These are phyloP conservation scores for Auriscalpium microsporum DNA, from an alignment of 768 basidiomycete genomes.

Conservation along the genomic window DNA sequence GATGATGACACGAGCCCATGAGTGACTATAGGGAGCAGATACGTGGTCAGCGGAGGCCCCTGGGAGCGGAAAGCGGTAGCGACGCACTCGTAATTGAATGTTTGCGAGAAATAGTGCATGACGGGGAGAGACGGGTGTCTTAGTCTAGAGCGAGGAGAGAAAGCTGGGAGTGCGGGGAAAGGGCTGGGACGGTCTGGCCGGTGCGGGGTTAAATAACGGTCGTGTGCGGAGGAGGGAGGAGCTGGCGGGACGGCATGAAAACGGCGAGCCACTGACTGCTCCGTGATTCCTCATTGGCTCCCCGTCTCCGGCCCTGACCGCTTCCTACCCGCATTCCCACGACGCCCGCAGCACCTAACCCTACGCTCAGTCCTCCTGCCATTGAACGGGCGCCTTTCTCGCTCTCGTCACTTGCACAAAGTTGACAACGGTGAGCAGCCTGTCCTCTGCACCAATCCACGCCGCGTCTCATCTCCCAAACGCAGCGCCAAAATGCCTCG, in stretches of 20 bases:
- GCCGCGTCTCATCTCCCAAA: not conserved
- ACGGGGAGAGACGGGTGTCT: not conserved
- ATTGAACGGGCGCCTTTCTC: not conserved
- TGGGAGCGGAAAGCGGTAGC: not conserved
- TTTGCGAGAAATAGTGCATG: slow-evolving; percentile 85
- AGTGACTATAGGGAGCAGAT: slow-evolving; percentile 46
- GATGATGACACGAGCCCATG: slow-evolving; percentile 86
- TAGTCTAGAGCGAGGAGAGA: not conserved
- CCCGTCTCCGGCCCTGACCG: not conserved
- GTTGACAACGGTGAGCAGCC: not conserved
- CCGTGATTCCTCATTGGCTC: not conserved
- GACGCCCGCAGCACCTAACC: not conserved
- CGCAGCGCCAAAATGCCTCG: slow-evolving; percentile 34
- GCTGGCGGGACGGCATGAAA: not conserved
- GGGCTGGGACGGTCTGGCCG: not conserved
- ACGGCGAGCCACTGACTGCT: not conserved
- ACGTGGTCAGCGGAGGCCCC: slow-evolving; percentile 9
- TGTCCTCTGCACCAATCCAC: not conserved
- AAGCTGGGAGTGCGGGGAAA: slow-evolving; percentile 12
- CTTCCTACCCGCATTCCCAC: not conserved
- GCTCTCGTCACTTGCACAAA: not conserved
- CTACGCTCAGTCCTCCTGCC: not conserved
- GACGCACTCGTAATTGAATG: slow-evolving; percentile 77
- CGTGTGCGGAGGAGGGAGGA: not conserved
- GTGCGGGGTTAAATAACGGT: not conserved